Base-by-base conservation (phyloP, 441 rosid genomes). In the Manihot esculenta region DNA sequence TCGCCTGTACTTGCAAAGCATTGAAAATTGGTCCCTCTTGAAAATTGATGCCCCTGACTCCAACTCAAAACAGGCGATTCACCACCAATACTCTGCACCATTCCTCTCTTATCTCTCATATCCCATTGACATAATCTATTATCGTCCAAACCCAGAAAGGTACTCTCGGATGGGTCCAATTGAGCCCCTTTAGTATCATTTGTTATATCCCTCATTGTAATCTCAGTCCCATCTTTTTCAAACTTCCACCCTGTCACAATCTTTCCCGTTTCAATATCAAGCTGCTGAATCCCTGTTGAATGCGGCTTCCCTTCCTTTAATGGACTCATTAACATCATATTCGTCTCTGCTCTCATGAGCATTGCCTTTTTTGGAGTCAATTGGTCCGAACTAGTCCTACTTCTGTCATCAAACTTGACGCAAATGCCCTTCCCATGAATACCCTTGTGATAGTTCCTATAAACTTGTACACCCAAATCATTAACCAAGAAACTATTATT, bases 41-140 rank as follows among this genome's bases (percentile, higher is more conserved):
- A 91, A 75, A 91, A 93, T 75, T 95, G 98, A 83, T 93, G 99
- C 71, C 98, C 98, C 55, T 91, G 95, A 3, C 85, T 77, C 99
- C 98, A 93, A 56, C 86, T 86, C 86, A 95, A 75, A 54, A 92
- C 95, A 3, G 98, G 96, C 3, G 87, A 76, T 64, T 75, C 85
- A 5, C 84, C 82, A 20, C 84, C 80, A 74, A 82, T 81, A 53
- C 87, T 89, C 87, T 92, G 99, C 80, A 95, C 99, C 72, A 93
- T 79, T n/a, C 98, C 98, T 45, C 85, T 84, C 55, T 82, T 82
- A 62, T 93, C 96, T 69, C 97, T 90, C 95, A 89, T 91, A 76
- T 93, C 99, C 99, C 99, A 95, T 78, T 93, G 85, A 61, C 97
- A 95, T 76, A 92, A 87, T 84, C 96, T 88, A 71, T 85, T 92